Conservation (phyloP, 2,329 filamentous ascomycete genomes). For the Didymella arachidicola region DNA sequence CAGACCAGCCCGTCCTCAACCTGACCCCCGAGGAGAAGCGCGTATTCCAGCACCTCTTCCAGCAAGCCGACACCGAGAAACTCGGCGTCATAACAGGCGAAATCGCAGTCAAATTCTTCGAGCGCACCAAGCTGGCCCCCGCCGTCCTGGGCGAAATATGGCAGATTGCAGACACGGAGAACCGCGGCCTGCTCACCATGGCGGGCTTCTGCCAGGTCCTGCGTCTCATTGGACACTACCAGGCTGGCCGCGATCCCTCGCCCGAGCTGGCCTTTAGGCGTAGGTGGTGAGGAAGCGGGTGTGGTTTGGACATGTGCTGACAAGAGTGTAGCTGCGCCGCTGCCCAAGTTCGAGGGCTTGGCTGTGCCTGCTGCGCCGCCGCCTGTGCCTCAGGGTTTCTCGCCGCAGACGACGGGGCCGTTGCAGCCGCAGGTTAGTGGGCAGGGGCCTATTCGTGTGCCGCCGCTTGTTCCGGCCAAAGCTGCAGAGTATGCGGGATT, state of each 20-base stretch:
- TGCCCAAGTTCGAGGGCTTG: constrained; percentile 90
- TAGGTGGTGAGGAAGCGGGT: constrained; percentile 54
- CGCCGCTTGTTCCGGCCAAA: constrained; percentile 86
- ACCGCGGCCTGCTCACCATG: constrained; percentile 90
- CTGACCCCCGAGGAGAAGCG: constrained; percentile 91
- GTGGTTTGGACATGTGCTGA: constrained; percentile 27
- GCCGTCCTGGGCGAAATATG: constrained; percentile 94
- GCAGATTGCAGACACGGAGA: constrained; percentile 98
- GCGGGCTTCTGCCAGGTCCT: constrained; percentile 92
- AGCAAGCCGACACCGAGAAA: constrained; percentile 88
- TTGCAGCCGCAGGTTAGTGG: constrained; percentile 52
- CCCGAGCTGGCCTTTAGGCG: constrained; percentile 82
- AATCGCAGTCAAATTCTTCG: constrained; percentile 95
- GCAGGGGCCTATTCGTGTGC: constrained; percentile 78
- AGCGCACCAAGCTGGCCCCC: constrained; percentile 89
- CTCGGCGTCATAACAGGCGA: constrained; percentile 96
- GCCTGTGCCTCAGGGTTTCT: constrained; percentile 59
- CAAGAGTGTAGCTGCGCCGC: constrained; percentile 68
- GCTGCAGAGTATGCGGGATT: constrained; percentile 86
- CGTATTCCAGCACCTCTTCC: constrained; percentile 90
- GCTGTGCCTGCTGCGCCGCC: constrained; percentile 59
- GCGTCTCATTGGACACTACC: constrained; percentile 93
- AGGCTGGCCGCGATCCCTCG: constrained; percentile 83
- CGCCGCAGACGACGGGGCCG: constrained; percentile 46
- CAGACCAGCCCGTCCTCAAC: constrained; percentile 71